Percentiles rank a stretch among this genome's conserved stretches.
phyloP scores from a whole-genome alignment of 495 filamentous ascomycete genomes.

The Margaritispora aquatica region DNA sequence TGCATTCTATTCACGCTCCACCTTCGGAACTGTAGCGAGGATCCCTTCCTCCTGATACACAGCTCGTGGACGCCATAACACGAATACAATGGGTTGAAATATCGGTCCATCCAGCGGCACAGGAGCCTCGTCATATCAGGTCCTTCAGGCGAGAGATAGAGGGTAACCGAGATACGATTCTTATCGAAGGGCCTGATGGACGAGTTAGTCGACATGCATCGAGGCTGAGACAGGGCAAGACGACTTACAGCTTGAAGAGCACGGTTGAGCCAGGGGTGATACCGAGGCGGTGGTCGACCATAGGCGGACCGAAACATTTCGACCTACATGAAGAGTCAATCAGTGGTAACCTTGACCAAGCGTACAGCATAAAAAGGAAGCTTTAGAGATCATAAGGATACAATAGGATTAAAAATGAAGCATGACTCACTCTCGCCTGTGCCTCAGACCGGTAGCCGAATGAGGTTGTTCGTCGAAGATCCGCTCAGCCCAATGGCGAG shows the following conservation, averaged over 20 bases:
- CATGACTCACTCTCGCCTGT: slow-evolving; percentile 31
- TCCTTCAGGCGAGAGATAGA: slow-evolving; percentile 38
- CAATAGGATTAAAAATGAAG: background rate
- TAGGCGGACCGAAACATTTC: slow-evolving; percentile 34
- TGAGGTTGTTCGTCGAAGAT: slow-evolving; percentile 49
- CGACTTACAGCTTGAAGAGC: slow-evolving; percentile 42
- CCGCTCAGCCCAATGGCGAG: slow-evolving; percentile 46
- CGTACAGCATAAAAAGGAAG: background rate
- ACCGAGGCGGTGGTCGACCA: slow-evolving; percentile 20
- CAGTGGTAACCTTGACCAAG: slow-evolving; percentile 7
- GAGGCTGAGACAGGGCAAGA: background rate
- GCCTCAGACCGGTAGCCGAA: slow-evolving; percentile 41
- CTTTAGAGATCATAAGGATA: slow-evolving; percentile 2
- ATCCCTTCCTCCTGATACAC: slow-evolving; percentile 38
- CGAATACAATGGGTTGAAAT: slow-evolving; percentile 20
- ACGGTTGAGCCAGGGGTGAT: slow-evolving; percentile 40
- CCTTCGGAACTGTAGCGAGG: slow-evolving; percentile 39
- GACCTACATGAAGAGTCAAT: slow-evolving; percentile 26
- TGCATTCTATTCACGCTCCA: slow-evolving; percentile 38
- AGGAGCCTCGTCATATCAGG: slow-evolving; percentile 36
- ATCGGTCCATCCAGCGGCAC: slow-evolving; percentile 29
- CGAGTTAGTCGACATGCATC: background rate
- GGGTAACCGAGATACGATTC: slow-evolving; percentile 41
- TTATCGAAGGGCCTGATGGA: slow-evolving; percentile 41
- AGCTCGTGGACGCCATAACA: slow-evolving; percentile 41